phyloP scores from a whole-genome alignment of 306 rosid genomes.

The Cercis canadensis region DNA sequence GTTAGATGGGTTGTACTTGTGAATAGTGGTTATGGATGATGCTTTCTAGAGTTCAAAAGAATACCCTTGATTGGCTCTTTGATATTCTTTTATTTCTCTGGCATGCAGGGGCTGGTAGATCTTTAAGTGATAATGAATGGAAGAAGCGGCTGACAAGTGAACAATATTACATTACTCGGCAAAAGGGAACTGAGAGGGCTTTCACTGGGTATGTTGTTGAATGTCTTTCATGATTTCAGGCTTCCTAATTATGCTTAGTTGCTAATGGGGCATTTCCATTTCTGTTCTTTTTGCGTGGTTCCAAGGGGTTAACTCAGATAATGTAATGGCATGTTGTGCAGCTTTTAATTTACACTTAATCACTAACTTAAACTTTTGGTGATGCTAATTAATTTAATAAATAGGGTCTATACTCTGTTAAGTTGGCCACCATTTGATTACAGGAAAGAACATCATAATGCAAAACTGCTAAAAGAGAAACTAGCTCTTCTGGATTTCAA shows the following conservation, averaged over 20 bases:
- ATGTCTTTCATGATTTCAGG: background rate
- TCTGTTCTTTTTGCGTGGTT: background rate
- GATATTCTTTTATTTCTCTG: background rate
- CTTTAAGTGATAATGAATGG: conserved; percentile 72
- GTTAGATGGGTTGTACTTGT: no score
- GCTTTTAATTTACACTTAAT: conserved; percentile 6
- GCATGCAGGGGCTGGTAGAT: conserved; percentile 62
- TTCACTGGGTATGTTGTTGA: conserved; percentile 75
- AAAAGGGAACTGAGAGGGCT: conserved; percentile 97
- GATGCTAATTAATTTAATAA: background rate
- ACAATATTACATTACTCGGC: conserved; percentile 79
- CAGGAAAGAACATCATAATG: conserved; percentile 2
- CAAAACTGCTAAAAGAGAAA: background rate
- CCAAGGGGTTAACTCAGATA: conserved; percentile 6
- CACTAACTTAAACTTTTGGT: background rate
- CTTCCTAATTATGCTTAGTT: conserved; percentile 6
- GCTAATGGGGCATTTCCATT: background rate
- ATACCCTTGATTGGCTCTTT: background rate
- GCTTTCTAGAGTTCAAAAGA: no score
- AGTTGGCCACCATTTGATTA: background rate
- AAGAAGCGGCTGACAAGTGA: conserved; percentile 68
- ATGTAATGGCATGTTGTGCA: background rate
- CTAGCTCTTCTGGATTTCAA: background rate
- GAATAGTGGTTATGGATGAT: no score
- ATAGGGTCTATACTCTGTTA: background rate